Base-by-base conservation (phyloP, 139 green algal genomes). In the Coelastrella sp. region DNA sequence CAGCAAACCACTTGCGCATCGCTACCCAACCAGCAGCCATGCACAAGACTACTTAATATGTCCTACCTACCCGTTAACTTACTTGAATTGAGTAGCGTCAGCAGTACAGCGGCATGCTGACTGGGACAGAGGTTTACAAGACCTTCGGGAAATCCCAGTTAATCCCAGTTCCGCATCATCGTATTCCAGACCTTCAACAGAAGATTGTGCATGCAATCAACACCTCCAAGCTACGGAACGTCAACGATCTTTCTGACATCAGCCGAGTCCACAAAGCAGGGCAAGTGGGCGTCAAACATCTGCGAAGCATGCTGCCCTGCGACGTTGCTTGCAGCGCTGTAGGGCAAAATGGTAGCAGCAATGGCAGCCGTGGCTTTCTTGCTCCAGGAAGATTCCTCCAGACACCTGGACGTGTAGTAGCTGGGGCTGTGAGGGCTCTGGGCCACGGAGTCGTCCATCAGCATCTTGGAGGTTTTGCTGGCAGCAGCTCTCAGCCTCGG, bases 311-410 rank as follows among this genome's bases (percentile, higher is more conserved):
- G 82, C 60, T 87, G 61, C 82, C 82, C 61, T 68, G 70, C 82
- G 82, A 87, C 82, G 82, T 87, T 76, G 12, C 10, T 35, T 27
- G 68, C 68, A 74, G n/a, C 82, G 82, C 82, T 60, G 82, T 87
- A 35, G 82, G 82, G 82, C 57, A 82, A 22, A 24, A 27, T 76
- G 22, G 24, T 24, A 82, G 25, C 76, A 82, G 76, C 76, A 82
- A 82, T 60, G 76, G 8, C 76, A 59, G 76, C 25, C 35, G 76
- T 9, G 76, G 35, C n/a, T 59, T 60, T 8, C 76, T 63, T 82
- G 76, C 76, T 60, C 35, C 76, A 60, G 35, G 76, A 19, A 59
- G 68, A 76, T 25, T 25, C 68, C 17, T 76, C 19, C 68, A 76
- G 17, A 27, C 68, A 76, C 19, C 68, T 24, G 68, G 68, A 11